Base-by-base conservation (phyloP, 2,329 filamentous ascomycete genomes). In the Fusarium dimerum region DNA sequence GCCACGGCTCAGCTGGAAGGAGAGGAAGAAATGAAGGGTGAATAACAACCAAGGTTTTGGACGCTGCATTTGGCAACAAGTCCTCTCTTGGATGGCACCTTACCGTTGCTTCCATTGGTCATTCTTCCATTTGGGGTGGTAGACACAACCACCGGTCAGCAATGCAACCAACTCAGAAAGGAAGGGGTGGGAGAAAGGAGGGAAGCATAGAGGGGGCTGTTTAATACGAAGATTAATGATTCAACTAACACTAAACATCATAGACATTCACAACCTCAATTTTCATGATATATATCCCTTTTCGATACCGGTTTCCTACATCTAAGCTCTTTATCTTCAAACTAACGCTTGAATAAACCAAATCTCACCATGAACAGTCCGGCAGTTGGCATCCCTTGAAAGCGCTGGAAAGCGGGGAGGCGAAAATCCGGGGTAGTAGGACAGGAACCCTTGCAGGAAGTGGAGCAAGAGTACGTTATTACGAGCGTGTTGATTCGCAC, bases 371-470 rank as follows among this genome's bases (percentile, higher is more conserved):
- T 26, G 20, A 26, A 26, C 20, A 26, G 20, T 26, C 20, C 61
- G 56, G 60, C 51, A 66, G 53, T 59, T 62, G 20, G 46, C 52
- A 40, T 30, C 47, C 38, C 46, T 40, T 36, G 48, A 43, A 43
- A 38, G 47, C 54, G 48, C 41, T 47, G 51, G 39, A 52, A 57
- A 57, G 57, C 57, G 48, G 48, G 55, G 48, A 52, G 63, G 55
- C 47, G 60, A 65, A 66, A 66, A 66, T 66, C 63, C 58, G 63
- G 63, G 63, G 63, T 64, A 66, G 55, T 56, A 63, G 49, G 52
- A 57, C 52, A 50, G 42, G 49, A 55, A 51, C 39, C 50, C 51
- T 57, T 55, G 60, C 59, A 52, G 20, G 20, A 43, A 50, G 62
- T 63, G 62, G 62, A 61, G 60, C 49, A 26, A 26, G 20, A 26